Evolutionary conservation across 2,329 filamentous ascomycete genomes (phyloP), one percentile per base, ranked within the genome.

Genomic region (Aspergillus sp.): DNA sequence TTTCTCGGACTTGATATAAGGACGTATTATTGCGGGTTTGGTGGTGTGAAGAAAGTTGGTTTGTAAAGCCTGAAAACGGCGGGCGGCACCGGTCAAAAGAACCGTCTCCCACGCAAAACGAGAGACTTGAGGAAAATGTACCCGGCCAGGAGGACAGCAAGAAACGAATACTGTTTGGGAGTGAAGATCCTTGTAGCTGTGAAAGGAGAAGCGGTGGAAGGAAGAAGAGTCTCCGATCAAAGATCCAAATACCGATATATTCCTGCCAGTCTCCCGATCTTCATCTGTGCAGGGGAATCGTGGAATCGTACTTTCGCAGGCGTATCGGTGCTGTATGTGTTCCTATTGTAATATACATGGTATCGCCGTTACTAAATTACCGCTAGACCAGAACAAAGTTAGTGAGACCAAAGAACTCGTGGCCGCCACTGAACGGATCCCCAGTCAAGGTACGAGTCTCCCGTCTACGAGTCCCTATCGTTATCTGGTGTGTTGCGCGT

Each of bases 341-440:
- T 30, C 26, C 26, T 30, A 11, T 30, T 30, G 8, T 30, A 30
- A 30, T 30, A 30, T 30, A 30, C 9, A 30, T 26, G 22, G 36
- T 55, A 53, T 56, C 41, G 47, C 55, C 43, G 26, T 30, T 30
- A 11, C 9, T 4, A 4, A 11, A 4, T 11, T 30, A 30, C 26
- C 8, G 9, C 26, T 30, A 30, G 32, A 55, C 42, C 42, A 47
- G 32, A 61, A 62, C 47, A 59, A 58, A 52, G 56, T 56, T 30
- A 30, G 26, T 4, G 26, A 9, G 9, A 9, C 26, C 51, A 50
- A 51, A 63, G 57, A 34, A 64, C 61, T 66, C 63, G 63, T 65
- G 63, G 63, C 63, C 62, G 63, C 63, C 63, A 65, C 62, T 63
- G 58, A 48, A 62, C 55, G 55, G 57, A 62, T 61, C 57, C 22